Evolutionary conservation across 805 yeast genomes (phyloP), one percentile per base, ranked within the genome.

Genomic region (Grigorovia humatica): DNA sequence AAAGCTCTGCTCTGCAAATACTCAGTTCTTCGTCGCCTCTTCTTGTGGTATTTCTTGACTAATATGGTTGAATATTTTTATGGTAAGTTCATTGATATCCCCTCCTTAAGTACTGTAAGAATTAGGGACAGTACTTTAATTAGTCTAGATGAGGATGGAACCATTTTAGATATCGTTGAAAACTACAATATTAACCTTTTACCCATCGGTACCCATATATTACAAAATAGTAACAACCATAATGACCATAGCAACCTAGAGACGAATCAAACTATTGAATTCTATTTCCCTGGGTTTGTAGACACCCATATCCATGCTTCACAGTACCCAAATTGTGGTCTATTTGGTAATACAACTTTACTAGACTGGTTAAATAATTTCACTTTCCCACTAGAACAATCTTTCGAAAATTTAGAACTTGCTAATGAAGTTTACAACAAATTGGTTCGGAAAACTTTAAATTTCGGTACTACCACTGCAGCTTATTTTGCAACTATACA

Each of bases 401-500:
- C 85, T 4, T 76, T 88, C 54, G 70, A 68, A 18, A 79, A 83
- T 55, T 57, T 76, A 20, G 60, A 65, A 0, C 64, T 74, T 46
- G 96, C 96, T 0, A 57, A 68, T 12, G 64, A 72, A 7, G 82
- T 90, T 1, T 93, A 91, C 65, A 57, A 74, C 13, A 77, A 75
- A 57, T 85, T 85, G 5, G 79, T 93, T n/a, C 60, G 69, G 3
- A 79, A 84, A 51, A 87, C 96, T 0, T 70, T 93, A 55, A 61
- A 65, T 2, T 74, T 82, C 63, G 99, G 99, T 19, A 93, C 98
- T 0, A 93, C 99, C 1, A 82, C 91, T 51, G 96, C 96, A 0
- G 77, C 95, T 0, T 93, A 93, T 70, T 93, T 82, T 66, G 91
- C 97, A 4, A 89, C 98, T 0, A 82, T 88, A 46, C 95, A 91